Evolutionary conservation across 192 early-diverging fungal species (phyloP).

Genomic region (Kickxella alabastrina): DNA sequence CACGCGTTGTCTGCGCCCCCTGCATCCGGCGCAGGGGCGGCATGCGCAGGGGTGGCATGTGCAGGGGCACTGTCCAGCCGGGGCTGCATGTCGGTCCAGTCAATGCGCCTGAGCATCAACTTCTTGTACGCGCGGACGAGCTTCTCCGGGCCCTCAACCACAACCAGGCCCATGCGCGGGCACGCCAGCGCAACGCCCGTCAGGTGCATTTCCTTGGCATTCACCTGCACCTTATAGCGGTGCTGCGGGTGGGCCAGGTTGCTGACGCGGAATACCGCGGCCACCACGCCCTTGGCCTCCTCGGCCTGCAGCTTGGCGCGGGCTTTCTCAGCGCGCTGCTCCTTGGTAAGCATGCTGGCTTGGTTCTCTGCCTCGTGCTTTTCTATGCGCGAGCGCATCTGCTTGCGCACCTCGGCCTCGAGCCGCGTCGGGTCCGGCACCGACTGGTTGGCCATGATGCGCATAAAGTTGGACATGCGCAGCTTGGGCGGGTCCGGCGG

Average conservation of each 20-base stretch:
- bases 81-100: conserved; percentile 67
- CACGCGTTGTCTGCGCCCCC: conserved; percentile 71
- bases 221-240: conserved; percentile 84
- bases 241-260: conserved; percentile 79
- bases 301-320: conserved; percentile 71
- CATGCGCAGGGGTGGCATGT: conserved; percentile 10
- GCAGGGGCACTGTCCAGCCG: conserved; percentile 37
- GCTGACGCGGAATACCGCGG: conserved; percentile 73
- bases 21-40: conserved; percentile 6
- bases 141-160: conserved; percentile 92
- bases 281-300: conserved; percentile 62
- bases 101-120: conserved; percentile 90
- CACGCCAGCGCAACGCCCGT: conserved; percentile 78
- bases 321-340: conserved; percentile 76
- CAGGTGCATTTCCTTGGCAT: conserved; percentile 81
- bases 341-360: conserved; percentile 81
- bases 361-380: conserved; percentile 82
- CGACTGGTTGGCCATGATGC: conserved; percentile 89
- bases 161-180: conserved; percentile 71
- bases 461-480: conserved; percentile 90
- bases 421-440: conserved; percentile 91
- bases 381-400: conserved; percentile 73
- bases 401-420: conserved; percentile 86
- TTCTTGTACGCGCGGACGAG: conserved; percentile 91
- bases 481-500: conserved; percentile 92